Evolutionary conservation across 1,284 basidiomycete species (phyloP), one percentile per base, ranked within the genome.

Genomic region (Tylopilus microsporus): DNA sequence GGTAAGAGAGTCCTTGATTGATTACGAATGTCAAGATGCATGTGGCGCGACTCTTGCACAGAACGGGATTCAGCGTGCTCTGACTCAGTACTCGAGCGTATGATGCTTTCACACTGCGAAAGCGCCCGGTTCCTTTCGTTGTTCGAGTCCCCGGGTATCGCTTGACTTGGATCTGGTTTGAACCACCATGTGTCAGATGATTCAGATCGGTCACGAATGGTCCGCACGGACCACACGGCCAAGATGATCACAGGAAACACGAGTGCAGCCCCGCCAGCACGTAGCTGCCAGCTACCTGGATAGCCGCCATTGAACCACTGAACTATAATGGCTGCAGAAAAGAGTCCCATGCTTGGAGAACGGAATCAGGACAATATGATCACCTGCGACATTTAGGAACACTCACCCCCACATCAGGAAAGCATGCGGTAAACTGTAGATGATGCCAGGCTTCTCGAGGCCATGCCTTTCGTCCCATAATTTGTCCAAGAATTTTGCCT

Each of bases 331-430:
- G 73, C 73, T 2, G 57, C 62, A 36, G 59, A 65, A 63, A 75
- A 72, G 46, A 74, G 50, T 21, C 65, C 13, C 59, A 75, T 67
- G 9, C 70, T 72, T 18, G 13, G 16, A 50, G 25, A 45, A 16
- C 1, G 16, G 10, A 15, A 10, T 71, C 21, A 62, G 42, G 13
- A 9, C 30, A 36, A 34, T 42, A 2, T 3, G 9, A 34, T 47
- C 15, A 13, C 8, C 12, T 5, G 36, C n/a, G 32, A 36, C 5
- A 41, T 19, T 25, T 10, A 11, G 39, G 34, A 15, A 13, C 5
- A 68, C 76, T 65, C 53, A 77, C 76, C 69, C 73, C 76, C 75
- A 77, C 65, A 77, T 67, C 13, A 77, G 65, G 19, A 76, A 68
- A 3, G 70, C 70, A 54, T 74, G 71, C 0, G 77, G 76, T 1